phyloP scores from a whole-genome alignment of 1,139 yeast species.

The Arxiozyma heterogenica region DNA sequence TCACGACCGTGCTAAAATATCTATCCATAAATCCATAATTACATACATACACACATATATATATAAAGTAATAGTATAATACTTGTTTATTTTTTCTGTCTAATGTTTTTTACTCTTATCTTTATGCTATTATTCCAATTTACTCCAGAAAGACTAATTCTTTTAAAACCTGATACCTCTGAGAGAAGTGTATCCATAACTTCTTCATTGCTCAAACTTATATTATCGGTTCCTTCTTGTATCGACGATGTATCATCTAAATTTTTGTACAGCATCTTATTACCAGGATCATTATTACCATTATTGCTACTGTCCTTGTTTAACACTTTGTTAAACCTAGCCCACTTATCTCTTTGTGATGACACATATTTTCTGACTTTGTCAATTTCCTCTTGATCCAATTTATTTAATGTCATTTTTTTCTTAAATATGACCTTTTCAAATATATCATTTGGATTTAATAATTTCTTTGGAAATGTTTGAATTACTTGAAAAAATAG shows the following conservation, averaged over 20 bases:
- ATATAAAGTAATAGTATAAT: not conserved
- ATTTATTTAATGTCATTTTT: conserved; percentile 62
- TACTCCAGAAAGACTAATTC: conserved; percentile 29
- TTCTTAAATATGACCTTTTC: conserved; percentile 65
- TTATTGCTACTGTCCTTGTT: not conserved
- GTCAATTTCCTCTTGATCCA: conserved; percentile 73
- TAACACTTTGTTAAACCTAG: conserved; percentile 24
- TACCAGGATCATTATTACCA: conserved; percentile 2
- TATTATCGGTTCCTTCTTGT: not conserved
- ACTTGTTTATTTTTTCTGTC: conserved; percentile 2
- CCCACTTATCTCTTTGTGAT: conserved; percentile 44
- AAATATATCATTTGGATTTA: conserved; percentile 63
- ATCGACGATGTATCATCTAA: not conserved
- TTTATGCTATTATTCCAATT: conserved; percentile 36
- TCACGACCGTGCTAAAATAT: not conserved
- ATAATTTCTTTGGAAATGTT: conserved; percentile 61
- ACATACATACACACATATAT: not conserved
- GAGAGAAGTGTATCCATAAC: conserved; percentile 32
- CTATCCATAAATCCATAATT: not conserved
- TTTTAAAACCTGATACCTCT: conserved; percentile 11
- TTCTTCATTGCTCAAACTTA: conserved; percentile 23
- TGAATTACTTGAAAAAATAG: conserved; percentile 84
- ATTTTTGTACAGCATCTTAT: not conserved
- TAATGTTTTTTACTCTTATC: conserved; percentile 30
- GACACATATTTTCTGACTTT: conserved; percentile 70